Evolutionary conservation across 2,329 filamentous ascomycete species (phyloP), one percentile per base, ranked within the genome.

Genomic region (Fusarium fracticaudum): DNA sequence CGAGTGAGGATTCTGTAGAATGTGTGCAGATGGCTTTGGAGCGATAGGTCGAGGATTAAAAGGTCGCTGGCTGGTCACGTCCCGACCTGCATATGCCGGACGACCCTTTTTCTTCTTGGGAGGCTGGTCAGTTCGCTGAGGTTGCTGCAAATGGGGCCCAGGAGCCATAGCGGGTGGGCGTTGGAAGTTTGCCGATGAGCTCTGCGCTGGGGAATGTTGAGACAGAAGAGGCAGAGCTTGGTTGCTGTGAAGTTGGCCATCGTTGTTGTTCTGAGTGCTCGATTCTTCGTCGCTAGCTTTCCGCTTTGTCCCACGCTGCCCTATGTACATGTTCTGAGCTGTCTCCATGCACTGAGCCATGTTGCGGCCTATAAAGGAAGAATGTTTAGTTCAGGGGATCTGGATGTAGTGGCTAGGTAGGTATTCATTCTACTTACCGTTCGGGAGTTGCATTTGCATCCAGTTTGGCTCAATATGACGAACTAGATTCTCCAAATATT

Each of bases 361-460:
- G 71, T 83, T 87, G 60, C 86, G 85, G 40, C 86, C 86, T 87
- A 63, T 35, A 13, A n/a, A 17, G n/a, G 35, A n/a, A 17, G n/a
- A 31, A 67, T 24, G 47, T 64, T 61, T 62, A 51, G 18, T 37
- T 33, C 20, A 24, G 51, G 35, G 14, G 37, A 26, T 24, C 31
- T 31, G 20, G 13, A 60, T 7, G 33, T 35, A 7, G 33, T 26
- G 29, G 33, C 31, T 29, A 35, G 33, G 31, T 29, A 31, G 31
- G 33, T 35, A 17, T 35, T 35, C 33, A 7, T 35, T 22, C 12
- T 60, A 77, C 82, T 68, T 83, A 87, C 86, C 86, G 64, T 77
- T 73, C 17, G 86, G 86, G 44, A 87, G 80, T 71, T 87, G 86
- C 83, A 87, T 87, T 51, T 79, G 81, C 78, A 85, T 81, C 85